Evolutionary conservation across 2,329 filamentous ascomycete genomes (phyloP).

Genomic region (Phialocephala subalpina): DNA sequence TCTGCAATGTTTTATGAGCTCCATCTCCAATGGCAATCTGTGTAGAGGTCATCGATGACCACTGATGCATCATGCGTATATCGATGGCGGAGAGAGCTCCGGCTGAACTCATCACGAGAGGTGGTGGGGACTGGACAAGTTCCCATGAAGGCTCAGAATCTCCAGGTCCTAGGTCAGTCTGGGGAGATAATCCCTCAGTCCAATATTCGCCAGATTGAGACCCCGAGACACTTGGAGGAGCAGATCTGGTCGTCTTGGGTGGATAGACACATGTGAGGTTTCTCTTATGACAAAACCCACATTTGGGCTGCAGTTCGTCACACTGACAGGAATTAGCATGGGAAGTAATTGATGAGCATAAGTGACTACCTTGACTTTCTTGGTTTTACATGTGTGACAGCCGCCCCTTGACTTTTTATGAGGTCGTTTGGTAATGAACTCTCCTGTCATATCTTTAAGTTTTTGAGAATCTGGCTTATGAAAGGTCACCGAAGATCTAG

Average conservation of each 20-base stretch:
- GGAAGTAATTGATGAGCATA: not conserved
- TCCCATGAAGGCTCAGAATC: conserved; percentile 15
- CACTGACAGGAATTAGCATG: conserved; percentile 33
- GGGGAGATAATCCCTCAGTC: not conserved
- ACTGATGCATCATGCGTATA: conserved; percentile 41
- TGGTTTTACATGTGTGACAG: conserved; percentile 41
- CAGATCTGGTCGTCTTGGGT: conserved; percentile 13
- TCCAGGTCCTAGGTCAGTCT: conserved; percentile 3
- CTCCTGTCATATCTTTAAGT: conserved; percentile 24
- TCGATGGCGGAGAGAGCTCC: conserved; percentile 34
- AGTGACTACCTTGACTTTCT: conserved; percentile 41
- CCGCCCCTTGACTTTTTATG: conserved; percentile 44
- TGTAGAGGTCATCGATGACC: conserved; percentile 36
- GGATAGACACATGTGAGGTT: conserved; percentile 38
- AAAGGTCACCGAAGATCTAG: not conserved
- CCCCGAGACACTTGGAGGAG: conserved; percentile 5
- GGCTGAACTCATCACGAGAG: conserved; percentile 28
- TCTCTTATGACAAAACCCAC: conserved; percentile 39
- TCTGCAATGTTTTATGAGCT: conserved; percentile 29
- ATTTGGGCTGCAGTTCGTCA: conserved; percentile 41
- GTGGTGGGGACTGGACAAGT: conserved; percentile 20
- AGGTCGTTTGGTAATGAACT: conserved; percentile 40
- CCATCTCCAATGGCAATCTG: conserved; percentile 29
- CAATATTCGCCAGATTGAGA: not conserved
- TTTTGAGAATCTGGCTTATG: not conserved